Evolutionary conservation across 768 basidiomycete species (phyloP).

Genomic region (Podaxis pistillaris): DNA sequence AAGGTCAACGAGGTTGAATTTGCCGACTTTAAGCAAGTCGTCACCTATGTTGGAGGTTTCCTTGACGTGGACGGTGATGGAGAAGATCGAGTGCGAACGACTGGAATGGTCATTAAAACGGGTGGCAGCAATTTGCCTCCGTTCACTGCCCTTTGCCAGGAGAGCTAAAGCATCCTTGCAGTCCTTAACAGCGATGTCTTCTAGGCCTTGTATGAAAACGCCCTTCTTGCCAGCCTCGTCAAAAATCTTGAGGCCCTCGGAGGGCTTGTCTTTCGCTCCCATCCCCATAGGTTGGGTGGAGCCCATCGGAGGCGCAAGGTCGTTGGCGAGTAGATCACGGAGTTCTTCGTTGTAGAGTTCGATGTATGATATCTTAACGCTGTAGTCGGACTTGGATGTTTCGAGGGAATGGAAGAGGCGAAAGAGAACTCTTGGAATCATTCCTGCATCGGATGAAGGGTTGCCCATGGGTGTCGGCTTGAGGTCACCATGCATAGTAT

Average conservation of each 20-base stretch:
- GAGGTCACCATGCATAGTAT: conserved; percentile 98
- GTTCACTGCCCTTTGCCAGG: conserved; percentile 84
- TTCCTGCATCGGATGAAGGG: conserved; percentile 87
- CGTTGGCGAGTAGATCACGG: conserved; percentile 83
- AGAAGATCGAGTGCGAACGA: conserved; percentile 97
- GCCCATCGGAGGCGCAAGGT: conserved; percentile 68
- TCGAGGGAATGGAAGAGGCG: conserved; percentile 90
- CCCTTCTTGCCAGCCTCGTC: conserved; percentile 81
- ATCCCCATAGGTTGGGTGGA: conserved; percentile 79
- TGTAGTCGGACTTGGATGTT: conserved; percentile 72
- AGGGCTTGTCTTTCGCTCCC: conserved; percentile 52
- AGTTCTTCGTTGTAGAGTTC: conserved; percentile 99
- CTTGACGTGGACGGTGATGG: conserved; percentile 92
- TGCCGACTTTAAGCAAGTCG: conserved; percentile 89
- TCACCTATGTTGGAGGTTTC: conserved; percentile 77
- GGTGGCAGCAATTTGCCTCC: conserved; percentile 91
- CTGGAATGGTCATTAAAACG: conserved; percentile 98
- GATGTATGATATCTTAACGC: conserved; percentile 91
- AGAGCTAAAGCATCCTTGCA: conserved; percentile 80
- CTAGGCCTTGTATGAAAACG: conserved; percentile 91
- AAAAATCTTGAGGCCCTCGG: conserved; percentile 79
- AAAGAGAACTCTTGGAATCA: conserved; percentile 93
- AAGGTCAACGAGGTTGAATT: conserved; percentile 94
- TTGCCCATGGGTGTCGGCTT: conserved; percentile 80
- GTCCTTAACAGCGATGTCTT: conserved; percentile 83